Evolutionary conservation across 129 eudicot species (phyloP).

Genomic region (Chrysanthemum seticuspe): DNA sequence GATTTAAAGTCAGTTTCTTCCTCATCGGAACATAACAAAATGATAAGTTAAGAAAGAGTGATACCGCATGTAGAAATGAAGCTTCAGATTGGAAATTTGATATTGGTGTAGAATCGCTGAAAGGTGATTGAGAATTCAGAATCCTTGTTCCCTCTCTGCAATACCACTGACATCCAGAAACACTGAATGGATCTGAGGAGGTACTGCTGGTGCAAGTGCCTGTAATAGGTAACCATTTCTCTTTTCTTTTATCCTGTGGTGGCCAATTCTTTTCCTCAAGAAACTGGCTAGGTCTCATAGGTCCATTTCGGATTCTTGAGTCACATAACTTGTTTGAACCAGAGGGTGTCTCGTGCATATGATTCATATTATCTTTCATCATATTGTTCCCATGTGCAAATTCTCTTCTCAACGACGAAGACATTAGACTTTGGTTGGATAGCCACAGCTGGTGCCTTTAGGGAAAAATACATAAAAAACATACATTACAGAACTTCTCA

Average conservation of each 20-base stretch:
- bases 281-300: conserved; percentile 47
- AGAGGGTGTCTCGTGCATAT: conserved; percentile 19
- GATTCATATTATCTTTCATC: conserved; percentile 30
- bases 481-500: neutral
- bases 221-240: conserved; percentile 30
- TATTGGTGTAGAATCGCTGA: conserved; percentile 14
- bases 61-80: conserved; percentile 37
- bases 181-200: conserved; percentile 8
- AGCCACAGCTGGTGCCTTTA: conserved; percentile 45
- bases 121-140: conserved; percentile 22
- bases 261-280: conserved; percentile 71
- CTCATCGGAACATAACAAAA: neutral
- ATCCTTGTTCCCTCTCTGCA: conserved; percentile 22
- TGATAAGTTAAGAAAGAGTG: neutral
- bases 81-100: conserved; percentile 20
- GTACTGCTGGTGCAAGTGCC: conserved; percentile 14
- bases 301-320: conserved; percentile 21
- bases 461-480: neutral
- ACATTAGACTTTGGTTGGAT: conserved; percentile 27
- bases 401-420: conserved; percentile 20
- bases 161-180: conserved; percentile 23
- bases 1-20: neutral
- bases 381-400: conserved; percentile 24
- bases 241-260: conserved; percentile 34
- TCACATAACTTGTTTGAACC: conserved; percentile 13